Evolutionary conservation across 2,329 filamentous ascomycete species (phyloP).

Genomic region (Sporothrix inflata): DNA sequence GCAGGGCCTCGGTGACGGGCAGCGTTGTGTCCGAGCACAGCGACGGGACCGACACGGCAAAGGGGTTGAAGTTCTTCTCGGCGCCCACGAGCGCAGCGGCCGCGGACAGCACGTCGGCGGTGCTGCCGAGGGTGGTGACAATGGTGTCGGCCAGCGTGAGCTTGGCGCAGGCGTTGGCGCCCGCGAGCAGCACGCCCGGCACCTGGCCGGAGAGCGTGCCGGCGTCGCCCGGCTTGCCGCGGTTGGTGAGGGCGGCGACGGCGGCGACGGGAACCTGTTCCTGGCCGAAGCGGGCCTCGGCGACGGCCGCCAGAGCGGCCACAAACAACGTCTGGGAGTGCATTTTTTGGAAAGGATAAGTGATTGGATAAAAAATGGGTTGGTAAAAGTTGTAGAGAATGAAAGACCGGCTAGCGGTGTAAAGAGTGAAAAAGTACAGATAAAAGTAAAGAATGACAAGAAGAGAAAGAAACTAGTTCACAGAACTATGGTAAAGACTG

Average conservation of each 20-base stretch:
- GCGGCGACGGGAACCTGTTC: conserved; percentile 62
- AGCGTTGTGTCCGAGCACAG: conserved; percentile 67
- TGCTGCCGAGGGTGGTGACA: conserved; percentile 61
- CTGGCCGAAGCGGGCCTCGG: conserved; percentile 64
- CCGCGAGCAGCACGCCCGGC: conserved; percentile 65
- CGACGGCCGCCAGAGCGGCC: conserved; percentile 48
- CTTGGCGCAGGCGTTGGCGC: conserved; percentile 66
- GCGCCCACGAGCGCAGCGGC: conserved; percentile 44
- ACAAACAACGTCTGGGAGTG: conserved; percentile 48
- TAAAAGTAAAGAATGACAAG: conserved; percentile 27
- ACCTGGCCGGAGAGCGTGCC: conserved; percentile 65
- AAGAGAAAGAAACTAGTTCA: conserved; percentile 29
- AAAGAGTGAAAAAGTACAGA: not conserved
- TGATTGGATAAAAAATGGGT: not conserved
- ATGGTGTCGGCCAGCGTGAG: conserved; percentile 67
- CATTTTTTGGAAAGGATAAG: conserved; percentile 43
- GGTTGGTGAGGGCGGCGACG: conserved; percentile 55
- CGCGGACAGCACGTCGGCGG: conserved; percentile 60
- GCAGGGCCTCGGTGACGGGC: conserved; percentile 62
- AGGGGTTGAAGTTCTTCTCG: conserved; percentile 48
- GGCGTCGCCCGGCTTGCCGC: conserved; percentile 61
- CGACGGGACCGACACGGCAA: conserved; percentile 59
- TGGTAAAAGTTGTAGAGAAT: not conserved
- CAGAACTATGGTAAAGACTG: conserved; percentile 32
- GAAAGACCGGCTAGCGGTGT: conserved; percentile 26